Evolutionary conservation across 495 filamentous ascomycete genomes (phyloP).

Genomic region (Neurospora sp.): DNA sequence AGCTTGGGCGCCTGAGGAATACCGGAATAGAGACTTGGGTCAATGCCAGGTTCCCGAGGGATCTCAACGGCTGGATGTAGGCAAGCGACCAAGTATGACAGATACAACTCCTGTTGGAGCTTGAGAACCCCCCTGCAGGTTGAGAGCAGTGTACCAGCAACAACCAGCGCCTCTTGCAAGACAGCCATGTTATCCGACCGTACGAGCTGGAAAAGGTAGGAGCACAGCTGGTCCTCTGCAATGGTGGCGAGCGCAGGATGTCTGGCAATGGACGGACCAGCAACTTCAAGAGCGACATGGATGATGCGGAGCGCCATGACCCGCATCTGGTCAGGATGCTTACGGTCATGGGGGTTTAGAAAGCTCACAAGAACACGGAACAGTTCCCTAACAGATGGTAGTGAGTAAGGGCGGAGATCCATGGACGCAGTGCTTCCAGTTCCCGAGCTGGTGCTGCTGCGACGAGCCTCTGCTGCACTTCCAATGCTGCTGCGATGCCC

Average conservation of each 20-base stretch:
- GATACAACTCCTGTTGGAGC: constrained; percentile 91
- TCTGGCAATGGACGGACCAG: constrained; percentile 87
- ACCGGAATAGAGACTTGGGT: constrained; percentile 85
- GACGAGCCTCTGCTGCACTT: constrained; percentile 12
- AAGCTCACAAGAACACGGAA: constrained; percentile 94
- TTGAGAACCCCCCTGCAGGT: constrained; percentile 91
- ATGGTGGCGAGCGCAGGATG: constrained; percentile 82
- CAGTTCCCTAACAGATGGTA: constrained; percentile 88
- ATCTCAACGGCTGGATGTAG: constrained; percentile 89
- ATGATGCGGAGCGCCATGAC: constrained; percentile 97
- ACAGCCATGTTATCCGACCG: constrained; percentile 92
- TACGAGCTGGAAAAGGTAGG: constrained; percentile 92
- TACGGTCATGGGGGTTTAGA: constrained; percentile 81
- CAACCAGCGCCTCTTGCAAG: constrained; percentile 81
- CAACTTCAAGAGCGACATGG: constrained; percentile 93
- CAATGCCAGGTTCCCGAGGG: constrained; percentile 78
- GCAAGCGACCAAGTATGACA: constrained; percentile 90
- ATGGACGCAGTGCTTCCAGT: constrained; percentile 35
- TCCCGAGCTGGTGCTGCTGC: constrained; percentile 21
- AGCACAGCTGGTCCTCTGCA: constrained; percentile 88
- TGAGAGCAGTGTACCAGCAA: constrained; percentile 80
- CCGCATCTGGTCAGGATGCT: constrained; percentile 88
- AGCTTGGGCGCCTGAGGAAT: constrained; percentile 85
- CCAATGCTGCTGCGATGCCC: constrained; percentile 5
- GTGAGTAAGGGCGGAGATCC: constrained; percentile 76